These are phyloP conservation scores for Massarina eburnea DNA, from an alignment of 2,329 filamentous ascomycete species.

Conservation along the genomic window DNA sequence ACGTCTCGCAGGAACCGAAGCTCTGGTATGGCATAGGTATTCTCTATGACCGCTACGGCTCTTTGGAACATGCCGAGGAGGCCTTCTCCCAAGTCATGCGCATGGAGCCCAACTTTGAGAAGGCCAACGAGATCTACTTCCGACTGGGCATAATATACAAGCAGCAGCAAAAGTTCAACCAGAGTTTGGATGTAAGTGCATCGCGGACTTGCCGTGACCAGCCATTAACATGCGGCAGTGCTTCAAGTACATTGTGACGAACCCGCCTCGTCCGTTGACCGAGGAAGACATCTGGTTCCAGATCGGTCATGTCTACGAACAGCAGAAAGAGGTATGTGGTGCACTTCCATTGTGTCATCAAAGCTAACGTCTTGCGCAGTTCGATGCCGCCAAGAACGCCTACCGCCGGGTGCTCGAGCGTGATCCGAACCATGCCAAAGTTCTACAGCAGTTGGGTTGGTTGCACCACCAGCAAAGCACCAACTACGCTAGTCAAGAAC, in stretches of 20 bases:
- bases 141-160: constrained; percentile 99
- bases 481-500: constrained; percentile 88
- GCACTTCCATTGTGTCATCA: background rate
- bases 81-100: constrained; percentile 99
- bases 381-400: constrained; percentile 87
- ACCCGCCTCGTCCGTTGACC: constrained; percentile 86
- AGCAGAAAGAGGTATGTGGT: constrained; percentile 89
- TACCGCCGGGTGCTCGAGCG: constrained; percentile 92
- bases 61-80: constrained; percentile 94
- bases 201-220: background rate
- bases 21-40: constrained; percentile 99
- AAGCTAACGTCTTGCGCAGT: constrained; percentile 58
- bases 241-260: constrained; percentile 96
- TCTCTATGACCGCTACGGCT: constrained; percentile 93
- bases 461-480: constrained; percentile 94
- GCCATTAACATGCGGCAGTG: constrained; percentile 61
- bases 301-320: constrained; percentile 97
- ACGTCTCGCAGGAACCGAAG: constrained; percentile 73
- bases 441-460: constrained; percentile 96
- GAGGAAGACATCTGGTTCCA: constrained; percentile 99
- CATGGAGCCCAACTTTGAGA: constrained; percentile 96
- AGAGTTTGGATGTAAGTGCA: constrained; percentile 78
- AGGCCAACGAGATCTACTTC: constrained; percentile 99
- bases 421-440: constrained; percentile 95
- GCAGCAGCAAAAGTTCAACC: constrained; percentile 89